A percentile compares a stretch with the other conserved stretches of the same genome.
Conservation (phyloP, 148 eudicot genomes). For the Heliamphora exappendiculata region DNA sequence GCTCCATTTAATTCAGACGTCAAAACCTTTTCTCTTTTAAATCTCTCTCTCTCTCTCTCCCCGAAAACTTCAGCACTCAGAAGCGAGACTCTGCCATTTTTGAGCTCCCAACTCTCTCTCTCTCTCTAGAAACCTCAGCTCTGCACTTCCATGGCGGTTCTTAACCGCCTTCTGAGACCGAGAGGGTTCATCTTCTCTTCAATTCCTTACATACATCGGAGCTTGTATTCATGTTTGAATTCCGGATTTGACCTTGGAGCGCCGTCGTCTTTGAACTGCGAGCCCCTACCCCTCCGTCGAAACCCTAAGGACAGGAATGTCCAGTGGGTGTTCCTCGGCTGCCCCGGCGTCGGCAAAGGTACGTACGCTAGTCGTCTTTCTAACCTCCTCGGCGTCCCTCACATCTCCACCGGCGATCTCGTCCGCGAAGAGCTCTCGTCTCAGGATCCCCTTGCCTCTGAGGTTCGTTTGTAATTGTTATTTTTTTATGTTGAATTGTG, state of each 20-base stretch:
- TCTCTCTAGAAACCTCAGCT: conserved; percentile 1
- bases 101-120: too few relatives aligned
- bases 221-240: conserved; percentile 14
- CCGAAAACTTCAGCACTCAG: too few relatives aligned
- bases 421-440: conserved; percentile 72
- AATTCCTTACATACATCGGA: neutral
- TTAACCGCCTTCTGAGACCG: conserved; percentile 15
- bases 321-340: conserved; percentile 88
- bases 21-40: too few relatives aligned
- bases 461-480: conserved; percentile 27
- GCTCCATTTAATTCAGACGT: too few relatives aligned
- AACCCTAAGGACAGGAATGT: conserved; percentile 36
- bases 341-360: conserved; percentile 96
- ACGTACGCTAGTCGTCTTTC: conserved; percentile 84
- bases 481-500: neutral
- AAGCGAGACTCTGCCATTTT: too few relatives aligned
- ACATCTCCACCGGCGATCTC: conserved; percentile 90
- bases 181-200: conserved; percentile 8
- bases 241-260: conserved; percentile 8
- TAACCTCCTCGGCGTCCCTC: conserved; percentile 65
- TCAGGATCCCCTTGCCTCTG: conserved; percentile 50
- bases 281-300: conserved; percentile 1
- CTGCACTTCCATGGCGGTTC: conserved; percentile 18
- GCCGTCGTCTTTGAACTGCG: neutral
- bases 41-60: too few relatives aligned